Evolutionary conservation across 2,329 filamentous ascomycete species (phyloP).

Genomic region (Pseudogymnoascus sp.): DNA sequence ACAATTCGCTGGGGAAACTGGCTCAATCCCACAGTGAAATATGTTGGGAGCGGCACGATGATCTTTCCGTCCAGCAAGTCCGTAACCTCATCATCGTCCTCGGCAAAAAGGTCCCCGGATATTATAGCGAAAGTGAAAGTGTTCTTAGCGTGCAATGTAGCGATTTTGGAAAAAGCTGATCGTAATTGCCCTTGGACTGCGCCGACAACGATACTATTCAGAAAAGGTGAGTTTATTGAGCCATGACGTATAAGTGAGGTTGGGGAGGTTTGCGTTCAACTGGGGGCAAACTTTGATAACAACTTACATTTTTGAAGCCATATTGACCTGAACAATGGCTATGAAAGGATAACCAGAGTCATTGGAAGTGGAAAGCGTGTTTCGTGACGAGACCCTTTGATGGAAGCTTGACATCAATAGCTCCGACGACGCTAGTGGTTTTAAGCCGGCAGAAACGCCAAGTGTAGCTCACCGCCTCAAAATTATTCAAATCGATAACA

Average conservation of each 20-base stretch:
- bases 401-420: slow-evolving; percentile 1
- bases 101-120: slow-evolving; percentile 74
- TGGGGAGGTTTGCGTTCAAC: background rate
- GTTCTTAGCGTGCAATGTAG: slow-evolving; percentile 78
- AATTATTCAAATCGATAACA: slow-evolving; percentile 10
- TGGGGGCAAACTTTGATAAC: background rate
- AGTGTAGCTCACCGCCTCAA: slow-evolving; percentile 7
- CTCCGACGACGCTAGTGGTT: background rate
- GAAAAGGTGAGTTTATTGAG: slow-evolving; percentile 9
- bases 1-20: slow-evolving; percentile 66
- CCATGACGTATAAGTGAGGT: slow-evolving; percentile 21
- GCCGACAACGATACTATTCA: slow-evolving; percentile 57
- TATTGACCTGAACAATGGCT: slow-evolving; percentile 24
- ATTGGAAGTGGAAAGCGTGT: background rate
- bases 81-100: slow-evolving; percentile 53
- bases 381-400: background rate
- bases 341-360: background rate
- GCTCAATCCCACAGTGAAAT: slow-evolving; percentile 75
- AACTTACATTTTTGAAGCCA: slow-evolving; percentile 53
- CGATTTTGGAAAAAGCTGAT: slow-evolving; percentile 71
- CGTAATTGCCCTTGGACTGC: slow-evolving; percentile 73
- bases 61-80: slow-evolving; percentile 69
- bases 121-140: slow-evolving; percentile 80
- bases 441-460: slow-evolving; percentile 10
- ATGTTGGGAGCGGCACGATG: slow-evolving; percentile 71